Conservation (phyloP, 768 basidiomycete species). For the Trametes gibbosa region DNA sequence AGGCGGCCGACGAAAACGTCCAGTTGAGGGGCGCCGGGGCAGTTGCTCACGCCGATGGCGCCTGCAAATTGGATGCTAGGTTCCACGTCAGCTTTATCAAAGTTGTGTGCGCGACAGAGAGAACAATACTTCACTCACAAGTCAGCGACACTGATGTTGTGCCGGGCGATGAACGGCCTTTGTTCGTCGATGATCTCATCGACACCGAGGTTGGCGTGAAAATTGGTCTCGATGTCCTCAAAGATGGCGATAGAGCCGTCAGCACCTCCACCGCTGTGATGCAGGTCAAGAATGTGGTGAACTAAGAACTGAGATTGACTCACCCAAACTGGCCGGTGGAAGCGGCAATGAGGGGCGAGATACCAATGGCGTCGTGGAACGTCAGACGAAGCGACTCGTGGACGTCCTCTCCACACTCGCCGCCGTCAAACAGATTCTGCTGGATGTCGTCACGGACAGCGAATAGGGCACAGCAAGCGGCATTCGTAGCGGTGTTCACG, state of each 20-base stretch:
- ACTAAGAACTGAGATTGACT: not conserved
- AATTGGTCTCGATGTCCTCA: slow-evolving; percentile 39
- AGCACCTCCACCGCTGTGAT: slow-evolving; percentile 29
- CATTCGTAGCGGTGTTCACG: slow-evolving; percentile 16
- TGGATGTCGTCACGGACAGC: slow-evolving; percentile 27
- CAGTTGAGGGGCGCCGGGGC: slow-evolving; percentile 37
- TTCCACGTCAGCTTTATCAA: not conserved
- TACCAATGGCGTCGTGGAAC: slow-evolving; percentile 28
- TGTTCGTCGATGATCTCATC: slow-evolving; percentile 26
- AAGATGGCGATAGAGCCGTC: slow-evolving; percentile 51
- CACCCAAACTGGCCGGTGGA: slow-evolving; percentile 14
- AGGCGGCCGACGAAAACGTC: slow-evolving; percentile 35
- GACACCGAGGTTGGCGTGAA: slow-evolving; percentile 37
- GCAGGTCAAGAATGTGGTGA: not conserved
- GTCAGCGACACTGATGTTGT: slow-evolving; percentile 24
- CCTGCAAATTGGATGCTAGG: slow-evolving; percentile 26
- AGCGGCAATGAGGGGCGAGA: slow-evolving; percentile 17
- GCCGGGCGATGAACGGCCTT: slow-evolving; percentile 21
- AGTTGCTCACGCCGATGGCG: slow-evolving; percentile 19
- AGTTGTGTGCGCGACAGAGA: not conserved
- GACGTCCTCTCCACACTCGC: slow-evolving; percentile 35
- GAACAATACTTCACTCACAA: slow-evolving; percentile 20
- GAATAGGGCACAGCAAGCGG: slow-evolving; percentile 18
- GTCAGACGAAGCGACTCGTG: slow-evolving; percentile 31
- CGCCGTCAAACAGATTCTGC: slow-evolving; percentile 33